Base-by-base conservation (phyloP, 2,329 filamentous ascomycete species). In the Microdochium nivale region DNA sequence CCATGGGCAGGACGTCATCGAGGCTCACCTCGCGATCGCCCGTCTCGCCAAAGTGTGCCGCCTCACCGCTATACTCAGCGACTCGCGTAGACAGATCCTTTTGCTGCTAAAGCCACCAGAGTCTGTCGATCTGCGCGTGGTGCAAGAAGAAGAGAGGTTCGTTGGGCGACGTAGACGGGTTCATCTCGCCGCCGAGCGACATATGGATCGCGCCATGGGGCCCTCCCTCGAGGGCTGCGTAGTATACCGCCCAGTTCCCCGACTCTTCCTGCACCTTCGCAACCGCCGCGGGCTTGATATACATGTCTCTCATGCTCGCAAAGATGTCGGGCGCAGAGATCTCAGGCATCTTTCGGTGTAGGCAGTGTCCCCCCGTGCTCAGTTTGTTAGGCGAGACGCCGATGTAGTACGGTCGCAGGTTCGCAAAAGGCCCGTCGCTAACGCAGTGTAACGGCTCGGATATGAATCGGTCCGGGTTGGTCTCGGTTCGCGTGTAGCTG, bases 71-170 rank as follows among this genome's bases (percentile, higher is more conserved):
- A 19, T 44, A 44, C 13, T 21, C 40, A 5, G 5, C 19, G 19
- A 5, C 5, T 5, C 40, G 3, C n/a, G 16, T 44, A 3, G 3
- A 7, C 19, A 14, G 23, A 24, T 25, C 24, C 24, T 11, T 14
- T 13, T 54, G 55, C 53, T 66, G 63, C 63, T 63, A 66, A 16
- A 49, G 40, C 47, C 55, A 60, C 64, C 63, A 66, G 19, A 66
- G 21, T 14, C 59, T 55, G 50, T 66, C 63, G 2, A 66, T 51
- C 51, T 65, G 59, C 3, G 55, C 49, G 49, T 65, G 64, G 51
- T 66, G 64, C 21, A 66, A 55, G 54, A 65, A 65, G 51, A 65
- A 66, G 8, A 62, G 49, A 1, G 62, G 63, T 53, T 60, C 62
- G 43, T 56, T 55, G 7, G 62, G 60, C 1, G 63, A 64, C 2